Base-by-base conservation (phyloP, 257 asterid genomes). In the Forsythia viridissima region DNA sequence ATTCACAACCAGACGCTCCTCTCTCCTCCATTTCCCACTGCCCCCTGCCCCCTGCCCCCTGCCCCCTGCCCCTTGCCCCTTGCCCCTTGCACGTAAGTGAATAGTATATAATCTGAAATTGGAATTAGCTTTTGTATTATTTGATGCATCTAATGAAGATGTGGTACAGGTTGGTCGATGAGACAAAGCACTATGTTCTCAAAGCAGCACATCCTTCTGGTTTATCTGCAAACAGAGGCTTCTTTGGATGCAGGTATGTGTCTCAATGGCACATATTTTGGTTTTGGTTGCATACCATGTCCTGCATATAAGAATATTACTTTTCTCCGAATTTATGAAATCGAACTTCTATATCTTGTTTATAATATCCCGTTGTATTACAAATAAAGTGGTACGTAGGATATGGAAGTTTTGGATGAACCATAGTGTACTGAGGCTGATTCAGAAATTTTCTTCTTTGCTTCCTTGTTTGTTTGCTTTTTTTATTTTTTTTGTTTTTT, bases 201-300 rank as follows among this genome's bases (percentile, higher is more conserved):
- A 93, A 90, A 87, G 88, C 97, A 43, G 97, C 97, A 74, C 99
- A 96, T 89, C 99, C 99, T 82, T 96, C 99, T 73, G 99, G 98
- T 44, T 88, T 93, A 76, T 96, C 99, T 55, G 99, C 99, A 77
- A 72, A 93, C 85, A 88, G 94, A 83, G 98, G 98, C 83, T 96
- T 96, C 88, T 96, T 96, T 81, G 99, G 99, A 71, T 96, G 98
- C 94, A 93, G 94, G 98, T 92, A 42, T 51, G 86, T 81, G 16
- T 80, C 70, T 80, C 71, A 74, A 66, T 59, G 37, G 37, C 2
- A 1, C 67, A 9, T 59, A 20, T 20, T 59, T n/a, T 59, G 67
- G 21, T 59, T 16, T 59, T 59, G 67, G 20, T 70, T 82, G 41
- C 85, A 59, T 48, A 55, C 52, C 24, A 42, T 55, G 43, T 57